Evolutionary conservation across 345 rosid species (phyloP), one percentile per base, ranked within the genome.

Genomic region (Brassica cretica): DNA sequence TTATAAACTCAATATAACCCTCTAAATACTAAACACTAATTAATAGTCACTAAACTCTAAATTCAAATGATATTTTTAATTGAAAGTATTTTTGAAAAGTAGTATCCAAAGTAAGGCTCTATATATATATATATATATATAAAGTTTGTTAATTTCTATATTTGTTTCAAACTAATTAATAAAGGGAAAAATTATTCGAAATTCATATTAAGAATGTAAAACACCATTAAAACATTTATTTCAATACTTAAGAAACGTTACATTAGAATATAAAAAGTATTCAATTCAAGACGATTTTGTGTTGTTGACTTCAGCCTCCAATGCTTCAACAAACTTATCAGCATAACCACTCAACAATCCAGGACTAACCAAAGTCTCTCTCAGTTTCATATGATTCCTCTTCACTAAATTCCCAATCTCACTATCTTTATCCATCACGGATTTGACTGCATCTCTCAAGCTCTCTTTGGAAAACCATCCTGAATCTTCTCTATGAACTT

Each of bases 371-470:
- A 75, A 55, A 21, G 32, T 39, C 35, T 84, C 32, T 25, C 65
- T 84, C 73, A 68, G 49, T 29, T 71, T 81, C 5, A 71, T 25
- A 56, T 37, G 84, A 27, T 81, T 84, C 3, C n/a, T 68, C 68
- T 65, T 72, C 46, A 75, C 3, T 0, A 37, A 0, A 3, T 11
- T 2, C 4, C 72, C 82, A 0, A 64, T 29, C 61, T 78, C 76
- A 30, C 68, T 68, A 9, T 81, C 81, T 70, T 75, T 16, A n/a
- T 75, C 74, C 80, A 73, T 72, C 58, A 78, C 77, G 2, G 70
- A 64, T 41, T 35, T 73, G 24, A 81, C 60, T 1, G 81, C 83
- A 56, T 33, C 18, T 7, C 81, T 63, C 55, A 46, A 46, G 55
- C 6, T 46, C 55, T 46, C 55, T 46, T 46, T 46, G 7, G 55